Conservation (phyloP, 2,329 filamentous ascomycete genomes). For the Epichloe hybrida region DNA sequence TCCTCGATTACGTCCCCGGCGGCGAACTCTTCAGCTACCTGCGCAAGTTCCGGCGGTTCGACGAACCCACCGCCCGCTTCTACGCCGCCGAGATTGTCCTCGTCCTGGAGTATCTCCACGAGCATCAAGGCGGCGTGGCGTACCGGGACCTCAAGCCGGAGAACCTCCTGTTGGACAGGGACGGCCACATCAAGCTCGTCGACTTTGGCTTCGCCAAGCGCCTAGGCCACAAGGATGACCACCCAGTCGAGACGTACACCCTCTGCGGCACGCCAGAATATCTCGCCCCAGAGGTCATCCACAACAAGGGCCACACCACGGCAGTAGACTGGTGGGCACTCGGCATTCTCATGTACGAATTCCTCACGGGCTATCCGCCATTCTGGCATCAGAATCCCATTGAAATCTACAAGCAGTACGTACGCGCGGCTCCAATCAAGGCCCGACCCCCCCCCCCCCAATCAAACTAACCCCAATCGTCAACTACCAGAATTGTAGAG, state of each 20-base stretch:
- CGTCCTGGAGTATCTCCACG: conserved; percentile 69
- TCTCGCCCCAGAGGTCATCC: conserved; percentile 71
- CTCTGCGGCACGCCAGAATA: conserved; percentile 77
- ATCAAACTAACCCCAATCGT: not conserved
- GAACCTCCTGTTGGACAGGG: conserved; percentile 63
- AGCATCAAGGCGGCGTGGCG: conserved; percentile 62
- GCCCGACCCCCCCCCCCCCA: too few relatives aligned
- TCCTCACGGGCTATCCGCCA: conserved; percentile 70
- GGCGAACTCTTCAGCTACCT: conserved; percentile 79
- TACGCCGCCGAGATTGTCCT: conserved; percentile 76
- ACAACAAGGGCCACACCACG: conserved; percentile 63
- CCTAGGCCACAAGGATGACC: conserved; percentile 41
- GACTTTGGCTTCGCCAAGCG: conserved; percentile 81
- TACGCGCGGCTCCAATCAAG: not conserved
- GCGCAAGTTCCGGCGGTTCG: conserved; percentile 63
- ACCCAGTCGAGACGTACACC: conserved; percentile 60
- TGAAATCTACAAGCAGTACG: conserved; percentile 70
- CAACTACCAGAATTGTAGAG: conserved; percentile 52
- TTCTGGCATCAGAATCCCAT: conserved; percentile 82
- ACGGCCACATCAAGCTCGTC: conserved; percentile 70
- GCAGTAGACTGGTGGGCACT: conserved; percentile 84
- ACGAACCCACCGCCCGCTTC: conserved; percentile 65
- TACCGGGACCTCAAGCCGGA: conserved; percentile 76
- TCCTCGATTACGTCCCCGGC: conserved; percentile 71
- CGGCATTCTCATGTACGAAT: conserved; percentile 74